Percentiles rank a stretch among this genome's conserved stretches.
phyloP scores from a whole-genome alignment of 2,329 filamentous ascomycete species.

The Apiospora aurea region DNA sequence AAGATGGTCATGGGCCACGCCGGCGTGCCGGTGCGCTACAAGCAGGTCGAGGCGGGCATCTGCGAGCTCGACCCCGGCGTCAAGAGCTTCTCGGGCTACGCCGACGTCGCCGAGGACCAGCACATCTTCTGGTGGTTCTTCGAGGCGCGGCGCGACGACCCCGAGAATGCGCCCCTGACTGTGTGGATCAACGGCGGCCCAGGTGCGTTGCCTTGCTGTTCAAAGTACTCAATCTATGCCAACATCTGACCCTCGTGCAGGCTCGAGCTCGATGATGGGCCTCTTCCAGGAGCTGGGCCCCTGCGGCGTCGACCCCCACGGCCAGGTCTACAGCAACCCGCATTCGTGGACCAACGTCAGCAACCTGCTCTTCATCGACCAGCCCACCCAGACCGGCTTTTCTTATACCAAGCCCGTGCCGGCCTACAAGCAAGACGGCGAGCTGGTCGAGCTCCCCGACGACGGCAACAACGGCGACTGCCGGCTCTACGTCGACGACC shows the following conservation, averaged over 20 bases:
- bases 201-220: not conserved
- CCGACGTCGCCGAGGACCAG: slow-evolving; percentile 47
- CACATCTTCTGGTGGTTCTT: slow-evolving; percentile 59
- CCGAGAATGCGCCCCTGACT: slow-evolving; percentile 53
- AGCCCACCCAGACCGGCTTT: slow-evolving; percentile 66
- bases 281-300: slow-evolving; percentile 56
- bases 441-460: slow-evolving; percentile 52
- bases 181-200: slow-evolving; percentile 62
- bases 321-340: slow-evolving; percentile 58
- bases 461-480: slow-evolving; percentile 45
- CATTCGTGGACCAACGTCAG: slow-evolving; percentile 66
- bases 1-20: slow-evolving; percentile 39
- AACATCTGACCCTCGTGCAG: slow-evolving; percentile 50
- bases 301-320: slow-evolving; percentile 50
- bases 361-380: slow-evolving; percentile 68
- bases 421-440: slow-evolving; percentile 36
- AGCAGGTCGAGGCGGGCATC: slow-evolving; percentile 53
- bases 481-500: slow-evolving; percentile 53
- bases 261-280: slow-evolving; percentile 60
- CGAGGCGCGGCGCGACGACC: slow-evolving; percentile 53
- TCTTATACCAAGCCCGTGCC: slow-evolving; percentile 52
- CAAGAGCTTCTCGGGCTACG: slow-evolving; percentile 52
- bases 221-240: not conserved
- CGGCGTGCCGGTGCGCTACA: slow-evolving; percentile 53
- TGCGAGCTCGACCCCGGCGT: slow-evolving; percentile 52